These are phyloP conservation scores for Cucumis hystrix DNA, from an alignment of 306 rosid genomes.

Conservation along the genomic window DNA sequence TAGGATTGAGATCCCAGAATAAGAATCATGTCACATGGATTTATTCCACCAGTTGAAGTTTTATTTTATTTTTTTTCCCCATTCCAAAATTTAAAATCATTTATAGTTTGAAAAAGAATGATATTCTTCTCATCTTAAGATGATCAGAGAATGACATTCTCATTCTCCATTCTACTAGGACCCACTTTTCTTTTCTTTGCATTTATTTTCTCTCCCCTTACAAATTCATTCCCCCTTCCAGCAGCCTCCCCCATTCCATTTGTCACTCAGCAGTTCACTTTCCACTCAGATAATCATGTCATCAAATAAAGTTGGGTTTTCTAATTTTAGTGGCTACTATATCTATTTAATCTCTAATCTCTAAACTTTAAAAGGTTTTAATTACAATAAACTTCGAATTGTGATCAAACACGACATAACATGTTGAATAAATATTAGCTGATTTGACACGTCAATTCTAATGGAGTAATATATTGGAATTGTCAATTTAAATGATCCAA, in stretches of 20 bases:
- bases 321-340: background rate
- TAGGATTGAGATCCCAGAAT: background rate
- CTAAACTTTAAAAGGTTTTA: background rate
- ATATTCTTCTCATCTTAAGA: background rate
- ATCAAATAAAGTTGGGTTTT: background rate
- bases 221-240: background rate
- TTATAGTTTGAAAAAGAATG: background rate
- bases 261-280: background rate
- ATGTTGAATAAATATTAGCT: background rate
- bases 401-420: background rate
- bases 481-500: background rate
- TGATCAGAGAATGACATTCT: constrained; percentile 4
- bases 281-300: background rate
- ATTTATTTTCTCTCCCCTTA: background rate
- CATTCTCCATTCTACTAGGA: background rate
- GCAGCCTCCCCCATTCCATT: background rate
- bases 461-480: background rate
- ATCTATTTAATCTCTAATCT: background rate
- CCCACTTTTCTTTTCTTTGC: background rate
- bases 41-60: background rate
- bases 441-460: background rate
- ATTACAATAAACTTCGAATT: background rate
- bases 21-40: background rate
- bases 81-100: background rate
- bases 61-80: background rate